Conservation (phyloP, 1,284 basidiomycete species). For the Apiotrichum domesticum region DNA sequence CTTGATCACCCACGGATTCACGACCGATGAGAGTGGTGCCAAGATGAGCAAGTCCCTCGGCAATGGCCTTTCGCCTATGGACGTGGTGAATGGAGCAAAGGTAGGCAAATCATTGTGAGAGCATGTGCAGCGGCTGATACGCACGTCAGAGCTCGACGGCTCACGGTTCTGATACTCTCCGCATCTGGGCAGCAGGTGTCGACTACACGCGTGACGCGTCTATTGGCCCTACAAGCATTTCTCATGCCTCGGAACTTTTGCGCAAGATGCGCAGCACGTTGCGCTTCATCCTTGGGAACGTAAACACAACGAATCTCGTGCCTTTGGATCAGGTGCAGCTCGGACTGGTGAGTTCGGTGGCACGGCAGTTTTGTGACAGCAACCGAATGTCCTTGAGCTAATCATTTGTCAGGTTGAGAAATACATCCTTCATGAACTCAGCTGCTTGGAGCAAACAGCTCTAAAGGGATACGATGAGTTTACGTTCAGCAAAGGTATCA, state of each 20-base stretch:
- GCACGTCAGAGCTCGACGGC: constrained; percentile 60
- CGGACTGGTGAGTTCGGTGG: constrained; percentile 20
- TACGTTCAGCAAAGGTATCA: constrained; percentile 75
- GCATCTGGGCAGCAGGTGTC: constrained; percentile 86
- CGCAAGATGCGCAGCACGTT: constrained; percentile 83
- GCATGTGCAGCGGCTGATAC: background rate
- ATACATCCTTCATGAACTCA: constrained; percentile 80
- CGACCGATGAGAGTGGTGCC: constrained; percentile 80
- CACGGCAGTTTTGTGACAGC: too few relatives aligned
- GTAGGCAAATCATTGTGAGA: constrained; percentile 48
- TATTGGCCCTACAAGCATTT: constrained; percentile 71
- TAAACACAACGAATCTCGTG: constrained; percentile 47
- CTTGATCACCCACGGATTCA: constrained; percentile 94
- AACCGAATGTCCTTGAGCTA: background rate
- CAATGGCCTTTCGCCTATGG: constrained; percentile 82
- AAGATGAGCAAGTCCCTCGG: constrained; percentile 99
- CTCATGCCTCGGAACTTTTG: constrained; percentile 69
- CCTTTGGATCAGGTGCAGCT: constrained; percentile 23
- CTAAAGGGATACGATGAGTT: constrained; percentile 65
- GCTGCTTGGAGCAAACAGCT: constrained; percentile 62
- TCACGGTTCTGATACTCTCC: constrained; percentile 79
- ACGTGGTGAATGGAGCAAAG: constrained; percentile 69
- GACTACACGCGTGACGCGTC: constrained; percentile 87
- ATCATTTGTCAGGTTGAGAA: constrained; percentile 59
- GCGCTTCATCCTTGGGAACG: constrained; percentile 83